phyloP scores from a whole-genome alignment of 768 basidiomycete species.

The Termitomyces sp. region DNA sequence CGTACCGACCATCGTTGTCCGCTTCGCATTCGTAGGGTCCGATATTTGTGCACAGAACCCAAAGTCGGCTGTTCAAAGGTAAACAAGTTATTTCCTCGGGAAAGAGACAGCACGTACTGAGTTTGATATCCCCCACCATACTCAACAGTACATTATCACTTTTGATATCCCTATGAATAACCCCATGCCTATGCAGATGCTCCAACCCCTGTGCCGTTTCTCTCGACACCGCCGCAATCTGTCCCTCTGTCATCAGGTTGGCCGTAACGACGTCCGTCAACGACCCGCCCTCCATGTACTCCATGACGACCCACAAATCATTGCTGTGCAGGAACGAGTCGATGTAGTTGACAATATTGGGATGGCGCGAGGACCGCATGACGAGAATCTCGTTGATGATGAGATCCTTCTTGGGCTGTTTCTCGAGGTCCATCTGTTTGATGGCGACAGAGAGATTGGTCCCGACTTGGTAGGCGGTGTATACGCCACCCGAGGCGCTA shows the following conservation, averaged over 20 bases:
- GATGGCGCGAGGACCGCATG: slow-evolving; percentile 94
- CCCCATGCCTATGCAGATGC: slow-evolving; percentile 93
- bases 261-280: slow-evolving; percentile 95
- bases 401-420: slow-evolving; percentile 98
- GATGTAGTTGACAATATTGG: slow-evolving; percentile 99
- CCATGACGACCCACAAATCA: slow-evolving; percentile 99
- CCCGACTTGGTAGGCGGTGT: slow-evolving; percentile 97
- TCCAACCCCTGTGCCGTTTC: slow-evolving; percentile 92
- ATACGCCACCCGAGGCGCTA: slow-evolving; percentile 96
- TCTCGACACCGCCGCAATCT: slow-evolving; percentile 94
- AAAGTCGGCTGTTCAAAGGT: slow-evolving; percentile 72
- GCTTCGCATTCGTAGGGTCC: slow-evolving; percentile 83
- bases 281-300: slow-evolving; percentile 97
- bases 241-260: slow-evolving; percentile 97
- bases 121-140: slow-evolving; percentile 94
- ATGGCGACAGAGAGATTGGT: slow-evolving; percentile 94
- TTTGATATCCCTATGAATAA: slow-evolving; percentile 99
- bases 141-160: slow-evolving; percentile 94
- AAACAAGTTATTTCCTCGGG: background rate
- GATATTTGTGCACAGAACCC: slow-evolving; percentile 99
- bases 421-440: slow-evolving; percentile 99
- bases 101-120: slow-evolving; percentile 64
- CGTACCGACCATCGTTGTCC: slow-evolving; percentile 97
- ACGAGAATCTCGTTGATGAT: slow-evolving; percentile 99
- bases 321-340: slow-evolving; percentile 98